These are phyloP conservation scores for Leccinum disarticulatum DNA, from an alignment of 768 basidiomycete species.

Conservation along the genomic window DNA sequence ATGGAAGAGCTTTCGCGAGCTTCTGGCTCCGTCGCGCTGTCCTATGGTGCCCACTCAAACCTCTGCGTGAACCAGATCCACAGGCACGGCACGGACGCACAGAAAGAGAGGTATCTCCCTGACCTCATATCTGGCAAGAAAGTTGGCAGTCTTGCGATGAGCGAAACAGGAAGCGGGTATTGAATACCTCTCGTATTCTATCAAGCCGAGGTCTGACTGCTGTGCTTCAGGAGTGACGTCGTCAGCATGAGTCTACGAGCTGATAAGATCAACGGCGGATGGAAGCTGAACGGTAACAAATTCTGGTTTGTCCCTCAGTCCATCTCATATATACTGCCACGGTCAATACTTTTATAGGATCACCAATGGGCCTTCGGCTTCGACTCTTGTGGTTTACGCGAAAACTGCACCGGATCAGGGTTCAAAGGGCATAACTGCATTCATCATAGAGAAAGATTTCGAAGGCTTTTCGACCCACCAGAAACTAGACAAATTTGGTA, in stretches of 20 bases:
- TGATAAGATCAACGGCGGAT: conserved; percentile 74
- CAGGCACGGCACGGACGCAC: conserved; percentile 77
- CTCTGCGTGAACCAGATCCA: conserved; percentile 86
- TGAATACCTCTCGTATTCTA: neutral
- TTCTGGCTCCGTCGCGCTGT: conserved; percentile 89
- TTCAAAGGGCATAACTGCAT: conserved; percentile 89
- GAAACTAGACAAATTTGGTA: conserved; percentile 94
- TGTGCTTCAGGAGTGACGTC: conserved; percentile 66
- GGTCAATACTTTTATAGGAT: conserved; percentile 57
- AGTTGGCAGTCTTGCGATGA: conserved; percentile 93
- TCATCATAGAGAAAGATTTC: conserved; percentile 83
- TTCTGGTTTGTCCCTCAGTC: conserved; percentile 64
- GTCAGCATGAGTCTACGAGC: conserved; percentile 88
- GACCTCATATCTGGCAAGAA: conserved; percentile 78
- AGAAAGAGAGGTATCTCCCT: conserved; percentile 80
- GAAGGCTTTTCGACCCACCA: conserved; percentile 86
- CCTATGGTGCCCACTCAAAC: conserved; percentile 91
- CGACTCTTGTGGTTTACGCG: conserved; percentile 90
- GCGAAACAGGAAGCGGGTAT: conserved; percentile 80
- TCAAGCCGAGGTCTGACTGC: neutral
- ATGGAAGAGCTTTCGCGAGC: conserved; percentile 94
- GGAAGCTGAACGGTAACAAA: conserved; percentile 84
- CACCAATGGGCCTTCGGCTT: conserved; percentile 90
- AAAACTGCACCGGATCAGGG: conserved; percentile 77
- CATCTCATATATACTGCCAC: neutral